Percentiles rank a stretch among this genome's conserved stretches.
Evolutionary conservation across 345 rosid genomes (phyloP).

Genomic region (Arabis hirsuta): DNA sequence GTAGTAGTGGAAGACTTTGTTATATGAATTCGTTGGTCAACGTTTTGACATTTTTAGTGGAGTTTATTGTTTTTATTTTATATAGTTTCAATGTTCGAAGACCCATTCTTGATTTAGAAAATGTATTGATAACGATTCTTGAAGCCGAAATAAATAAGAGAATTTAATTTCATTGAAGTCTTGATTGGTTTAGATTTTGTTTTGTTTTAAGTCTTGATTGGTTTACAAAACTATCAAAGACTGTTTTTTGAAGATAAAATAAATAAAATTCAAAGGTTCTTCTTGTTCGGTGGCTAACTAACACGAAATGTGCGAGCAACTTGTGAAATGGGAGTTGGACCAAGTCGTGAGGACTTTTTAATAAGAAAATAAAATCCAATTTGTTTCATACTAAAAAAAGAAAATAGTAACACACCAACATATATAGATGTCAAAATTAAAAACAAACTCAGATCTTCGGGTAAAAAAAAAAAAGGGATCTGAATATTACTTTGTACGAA

Average conservation of each 20-base stretch:
- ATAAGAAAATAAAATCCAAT: background rate
- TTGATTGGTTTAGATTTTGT: no score
- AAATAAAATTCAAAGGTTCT: background rate
- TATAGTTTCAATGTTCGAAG: constrained; percentile 9
- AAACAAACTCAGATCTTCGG: background rate
- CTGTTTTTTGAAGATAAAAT: background rate
- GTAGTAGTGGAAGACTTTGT: constrained; percentile 33
- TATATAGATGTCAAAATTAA: background rate
- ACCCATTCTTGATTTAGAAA: constrained; percentile 20
- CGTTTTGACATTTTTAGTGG: constrained; percentile 39
- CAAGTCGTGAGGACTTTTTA: constrained; percentile 20
- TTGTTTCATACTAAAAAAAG: background rate
- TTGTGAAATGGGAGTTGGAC: constrained; percentile 36
- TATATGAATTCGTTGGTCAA: constrained; percentile 32
- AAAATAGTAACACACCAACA: constrained; percentile 14
- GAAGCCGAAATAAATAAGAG: no score
- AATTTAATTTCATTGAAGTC: no score
- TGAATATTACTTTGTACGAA: background rate
- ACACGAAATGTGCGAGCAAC: constrained; percentile 32
- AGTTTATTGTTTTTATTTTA: constrained; percentile 12
- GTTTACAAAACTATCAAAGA: constrained; percentile 8
- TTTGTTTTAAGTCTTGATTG: background rate
- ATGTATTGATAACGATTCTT: background rate
- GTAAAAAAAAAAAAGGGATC: background rate
- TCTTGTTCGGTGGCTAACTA: constrained; percentile 37